Percentiles rank a stretch among this genome's conserved stretches.
These are phyloP conservation scores for Xylariaceae sp. DNA, from an alignment of 2,329 filamentous ascomycete genomes.

Conservation along the genomic window DNA sequence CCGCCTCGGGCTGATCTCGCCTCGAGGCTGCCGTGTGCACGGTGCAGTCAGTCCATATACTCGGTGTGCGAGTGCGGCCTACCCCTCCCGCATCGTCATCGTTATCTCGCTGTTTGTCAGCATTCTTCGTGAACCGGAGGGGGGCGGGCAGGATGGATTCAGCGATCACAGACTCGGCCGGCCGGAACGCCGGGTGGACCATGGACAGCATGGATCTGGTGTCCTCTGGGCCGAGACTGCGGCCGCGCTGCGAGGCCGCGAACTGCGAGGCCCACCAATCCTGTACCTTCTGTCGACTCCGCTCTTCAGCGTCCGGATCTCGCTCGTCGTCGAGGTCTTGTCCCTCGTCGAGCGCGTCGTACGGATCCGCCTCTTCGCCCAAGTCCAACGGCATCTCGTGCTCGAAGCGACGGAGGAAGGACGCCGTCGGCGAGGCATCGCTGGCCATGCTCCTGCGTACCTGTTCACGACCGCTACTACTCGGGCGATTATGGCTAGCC, in stretches of 20 bases:
- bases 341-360: slow-evolving; percentile 14
- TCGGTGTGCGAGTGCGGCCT: background rate
- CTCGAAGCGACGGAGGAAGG: slow-evolving; percentile 17
- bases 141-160: slow-evolving; percentile 19
- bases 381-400: slow-evolving; percentile 2
- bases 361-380: slow-evolving; percentile 4
- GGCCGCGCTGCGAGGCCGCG: background rate
- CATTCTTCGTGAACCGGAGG: slow-evolving; percentile 14
- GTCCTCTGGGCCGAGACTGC: slow-evolving; percentile 11
- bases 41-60: slow-evolving; percentile 23
- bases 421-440: slow-evolving; percentile 6
- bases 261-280: slow-evolving; percentile 21
- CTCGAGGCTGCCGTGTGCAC: slow-evolving; percentile 15
- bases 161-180: slow-evolving; percentile 1
- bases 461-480: slow-evolving; percentile 8
- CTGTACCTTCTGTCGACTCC: slow-evolving; percentile 18
- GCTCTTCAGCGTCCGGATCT: slow-evolving; percentile 15
- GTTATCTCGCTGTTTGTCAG: background rate
- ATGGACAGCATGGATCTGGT: slow-evolving; percentile 18
- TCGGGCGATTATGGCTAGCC: background rate
- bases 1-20: background rate
- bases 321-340: slow-evolving; percentile 16
- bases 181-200: slow-evolving; percentile 25
- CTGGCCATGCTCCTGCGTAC: slow-evolving; percentile 6
- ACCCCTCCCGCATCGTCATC: background rate